phyloP scores from a whole-genome alignment of 352 stramenopile genomes.

The Globisporangium ultimum region DNA sequence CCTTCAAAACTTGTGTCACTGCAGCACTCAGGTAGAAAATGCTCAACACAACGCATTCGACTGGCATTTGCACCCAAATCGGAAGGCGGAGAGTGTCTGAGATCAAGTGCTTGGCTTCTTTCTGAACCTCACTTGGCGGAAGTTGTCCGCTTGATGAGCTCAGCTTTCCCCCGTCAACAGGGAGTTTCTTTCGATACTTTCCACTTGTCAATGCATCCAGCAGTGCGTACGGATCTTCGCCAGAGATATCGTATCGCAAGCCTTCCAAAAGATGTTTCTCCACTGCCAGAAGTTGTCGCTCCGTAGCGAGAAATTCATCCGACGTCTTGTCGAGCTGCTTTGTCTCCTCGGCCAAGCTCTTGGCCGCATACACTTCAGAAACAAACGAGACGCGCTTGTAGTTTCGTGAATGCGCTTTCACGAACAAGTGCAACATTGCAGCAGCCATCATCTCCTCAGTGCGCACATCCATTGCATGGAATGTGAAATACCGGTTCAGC shows the following conservation, averaged over 20 bases:
- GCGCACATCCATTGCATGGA: conserved; percentile 56
- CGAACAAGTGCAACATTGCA: conserved; percentile 67
- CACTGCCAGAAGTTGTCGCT: conserved; percentile 54
- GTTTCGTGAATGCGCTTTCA: conserved; percentile 68
- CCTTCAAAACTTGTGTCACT: conserved; percentile 33
- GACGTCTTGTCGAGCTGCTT: conserved; percentile 24
- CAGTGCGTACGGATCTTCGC: conserved; percentile 63
- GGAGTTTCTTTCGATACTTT: conserved; percentile 40
- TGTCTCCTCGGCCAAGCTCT: conserved; percentile 23
- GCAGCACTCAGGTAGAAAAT: conserved; percentile 68
- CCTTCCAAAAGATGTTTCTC: conserved; percentile 70
- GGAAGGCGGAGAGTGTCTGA: conserved; percentile 45
- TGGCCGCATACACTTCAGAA: conserved; percentile 65
- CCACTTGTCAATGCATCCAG: conserved; percentile 61
- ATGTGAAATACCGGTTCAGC: conserved; percentile 77
- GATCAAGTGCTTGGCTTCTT: conserved; percentile 66
- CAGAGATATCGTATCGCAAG: conserved; percentile 70
- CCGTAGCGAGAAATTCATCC: conserved; percentile 44
- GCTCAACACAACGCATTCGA: conserved; percentile 67
- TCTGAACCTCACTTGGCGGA: conserved; percentile 48
- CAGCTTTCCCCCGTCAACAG: conserved; percentile 9
- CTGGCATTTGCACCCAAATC: conserved; percentile 58
- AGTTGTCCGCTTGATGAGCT: conserved; percentile 11
- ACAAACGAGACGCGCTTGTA: conserved; percentile 65
- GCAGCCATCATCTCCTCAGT: conserved; percentile 68